Base-by-base conservation (phyloP, 1,139 yeast species). In the Debaryomyces nepalensis region DNA sequence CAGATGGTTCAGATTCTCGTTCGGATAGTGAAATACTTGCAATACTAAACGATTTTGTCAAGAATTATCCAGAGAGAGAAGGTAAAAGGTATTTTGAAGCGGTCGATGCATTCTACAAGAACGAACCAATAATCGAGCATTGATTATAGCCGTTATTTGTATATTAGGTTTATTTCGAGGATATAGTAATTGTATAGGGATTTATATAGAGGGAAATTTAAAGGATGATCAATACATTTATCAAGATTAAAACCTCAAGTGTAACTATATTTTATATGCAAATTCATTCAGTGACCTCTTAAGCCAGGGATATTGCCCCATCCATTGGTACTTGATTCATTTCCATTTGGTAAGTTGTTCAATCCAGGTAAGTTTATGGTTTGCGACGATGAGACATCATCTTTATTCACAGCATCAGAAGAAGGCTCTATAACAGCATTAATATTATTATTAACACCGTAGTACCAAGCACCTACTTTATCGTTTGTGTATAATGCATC, bases 401-500 rank as follows among this genome's bases (percentile, higher is more conserved):
- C 49, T 10, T 37, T 41, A 31, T 22, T 31, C n/a, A 29, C 24
- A 37, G 49, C 26, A 31, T 49, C 14, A 12, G 44, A 26, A 7
- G 42, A 32, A 30, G 72, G 71, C 41, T 70, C 77, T 50, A 73
- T 66, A 18, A 73, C 74, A 1, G 86, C 87, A 58, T 82, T 82
- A 31, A 80, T 77, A 52, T 81, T 79, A 56, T 81, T 82, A 55
- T 82, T 82, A 33, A 82, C 84, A 15, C 82, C 82, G 53, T 81
- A 82, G 61, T 81, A 83, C 88, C 89, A 82, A 2, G 87, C 86
- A 32, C 85, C 87, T 40, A 73, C 74, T 55, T 84, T 85, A 40
- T 83, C 85, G 57, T 82, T 81, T 10, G 87, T 82, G 42, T 68
- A 68, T 46, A 88, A 82, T 15, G 90, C 85, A 61, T 91, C 97